Evolutionary conservation across 2,329 filamentous ascomycete species (phyloP), one percentile per base, ranked within the genome.

Genomic region (Leptodontidium sp.): DNA sequence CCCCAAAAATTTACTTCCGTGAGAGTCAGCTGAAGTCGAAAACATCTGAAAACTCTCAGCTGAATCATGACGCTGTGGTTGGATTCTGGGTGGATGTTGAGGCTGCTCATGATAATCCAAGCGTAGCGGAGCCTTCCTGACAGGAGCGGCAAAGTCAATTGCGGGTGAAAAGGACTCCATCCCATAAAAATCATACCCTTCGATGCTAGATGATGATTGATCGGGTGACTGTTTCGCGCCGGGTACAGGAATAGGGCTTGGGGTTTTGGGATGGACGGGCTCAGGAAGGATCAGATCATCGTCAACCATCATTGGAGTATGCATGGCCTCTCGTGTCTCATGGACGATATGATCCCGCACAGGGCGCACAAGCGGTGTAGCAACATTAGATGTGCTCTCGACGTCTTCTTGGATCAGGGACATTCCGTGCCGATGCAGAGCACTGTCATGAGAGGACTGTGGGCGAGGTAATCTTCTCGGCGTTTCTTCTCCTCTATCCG

Each of bases 171-270:
- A 69, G 72, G 79, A 84, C n/a, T 88, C 87, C 35, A 87, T 80
- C 73, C 88, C 88, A 75, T 90, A 90, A 74, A 90, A 90, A 76
- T 90, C 88, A 73, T 90, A 90, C 0, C 88, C 88, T 71, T 90
- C 88, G 1, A 76, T 65, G 66, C 75, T 77, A 24, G 76, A 74
- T 11, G 69, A 53, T 24, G 66, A 67, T 11, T 74, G 47, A 6
- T 72, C 70, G 9, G 70, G 65, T 7, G 68, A 68, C 38, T 71
- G 58, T 62, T 59, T 68, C 24, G 71, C 53, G 52, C 72, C 70
- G 52, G 75, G 71, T n/a, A 77, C 71, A 55, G 74, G 72, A 65
- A 77, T 75, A 6, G 74, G 75, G 59, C 59, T 72, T 64, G 73
- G 74, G 52, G 61, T 74, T 59, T 68, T 62, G n/a, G 72, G 71